Evolutionary conservation across 1,139 yeast genomes (phyloP), one percentile per base, ranked within the genome.

Genomic region (Yamadazyma triangularis): DNA sequence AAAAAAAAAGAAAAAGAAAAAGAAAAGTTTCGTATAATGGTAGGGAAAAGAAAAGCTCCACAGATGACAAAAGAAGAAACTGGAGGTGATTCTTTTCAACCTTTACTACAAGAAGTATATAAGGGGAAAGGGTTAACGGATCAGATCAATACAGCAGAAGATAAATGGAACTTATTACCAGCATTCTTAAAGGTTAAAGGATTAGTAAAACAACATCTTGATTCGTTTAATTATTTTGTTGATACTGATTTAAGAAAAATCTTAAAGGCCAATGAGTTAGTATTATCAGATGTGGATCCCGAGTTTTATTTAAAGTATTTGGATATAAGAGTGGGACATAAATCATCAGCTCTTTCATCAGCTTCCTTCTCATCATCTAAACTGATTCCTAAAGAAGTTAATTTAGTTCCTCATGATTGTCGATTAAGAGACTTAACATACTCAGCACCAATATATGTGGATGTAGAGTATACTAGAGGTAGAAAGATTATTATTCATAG

Each of bases 121-220:
- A 82, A 80, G 51, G 98, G 98, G 12, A 91, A 87, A 58, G 71
- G 73, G 34, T 59, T 89, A 38, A 77, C 95, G 2, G 99, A 91
- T 61, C 86, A 85, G 44, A 82, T 91, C 54, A 78, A 78, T 47
- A 87, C 96, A 0, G 95, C 94, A 10, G 68, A 83, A 50, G 99
- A 91, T 58, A 91, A 91, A 59, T 91, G 99, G 99, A 83, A 91
- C 47, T 67, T 91, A 33, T 62, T 91, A 27, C 99, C 99, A 0
- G 98, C 98, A 0, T 91, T 91, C 52, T 65, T 91, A 39, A 88
- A 88, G 52, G 96, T 93, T 27, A 91, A 91, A 56, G 99, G 99
- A 32, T 67, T 91, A 30, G 97, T 91, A 28, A 91, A 93, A 51
- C 99, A 91, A 62, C 98, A 91, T 65, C 67, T 93, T 51, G 98